Percentiles rank a stretch among this genome's conserved stretches.
These are phyloP conservation scores for Penicillium coprophilum DNA, from an alignment of 495 filamentous ascomycete species.

Conservation along the genomic window DNA sequence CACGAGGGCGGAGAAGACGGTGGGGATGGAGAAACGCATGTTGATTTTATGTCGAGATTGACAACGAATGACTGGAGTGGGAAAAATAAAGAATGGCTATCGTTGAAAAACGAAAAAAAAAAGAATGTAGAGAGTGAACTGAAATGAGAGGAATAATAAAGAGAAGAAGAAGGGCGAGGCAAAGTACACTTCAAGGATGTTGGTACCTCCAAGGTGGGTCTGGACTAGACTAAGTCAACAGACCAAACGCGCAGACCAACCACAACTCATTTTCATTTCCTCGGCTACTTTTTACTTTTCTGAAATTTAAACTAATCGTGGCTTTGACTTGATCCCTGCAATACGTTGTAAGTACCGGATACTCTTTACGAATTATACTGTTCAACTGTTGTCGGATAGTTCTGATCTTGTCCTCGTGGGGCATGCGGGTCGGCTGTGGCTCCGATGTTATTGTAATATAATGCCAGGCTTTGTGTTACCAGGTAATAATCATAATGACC, in stretches of 20 bases:
- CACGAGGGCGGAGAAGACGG: conserved; percentile 49
- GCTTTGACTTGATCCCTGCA: not conserved
- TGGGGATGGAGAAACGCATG: conserved; percentile 54
- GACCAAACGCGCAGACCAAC: not conserved
- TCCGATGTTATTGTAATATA: conserved; percentile 1
- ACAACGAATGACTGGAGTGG: conserved; percentile 29
- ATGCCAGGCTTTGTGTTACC: not conserved
- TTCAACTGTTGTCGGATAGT: not conserved
- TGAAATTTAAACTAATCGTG: not conserved
- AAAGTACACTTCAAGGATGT: conserved; percentile 16
- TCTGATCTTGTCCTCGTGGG: not conserved
- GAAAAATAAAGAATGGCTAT: conserved; percentile 18
- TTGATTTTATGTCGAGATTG: conserved; percentile 26
- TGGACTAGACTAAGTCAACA: not conserved
- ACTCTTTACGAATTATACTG: not conserved
- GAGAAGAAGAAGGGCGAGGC: conserved; percentile 25
- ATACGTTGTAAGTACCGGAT: not conserved
- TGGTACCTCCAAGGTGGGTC: conserved; percentile 1
- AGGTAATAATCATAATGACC: not conserved
- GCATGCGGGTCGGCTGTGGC: conserved; percentile 5
- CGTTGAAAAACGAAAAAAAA: conserved; percentile 17
- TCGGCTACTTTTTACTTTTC: conserved; percentile 2
- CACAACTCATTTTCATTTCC: not conserved
- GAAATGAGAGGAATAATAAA: conserved; percentile 21
- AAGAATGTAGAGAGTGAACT: conserved; percentile 17